phyloP scores from a whole-genome alignment of 176 grass and related monocot species.

The Musa schizocarpa region DNA sequence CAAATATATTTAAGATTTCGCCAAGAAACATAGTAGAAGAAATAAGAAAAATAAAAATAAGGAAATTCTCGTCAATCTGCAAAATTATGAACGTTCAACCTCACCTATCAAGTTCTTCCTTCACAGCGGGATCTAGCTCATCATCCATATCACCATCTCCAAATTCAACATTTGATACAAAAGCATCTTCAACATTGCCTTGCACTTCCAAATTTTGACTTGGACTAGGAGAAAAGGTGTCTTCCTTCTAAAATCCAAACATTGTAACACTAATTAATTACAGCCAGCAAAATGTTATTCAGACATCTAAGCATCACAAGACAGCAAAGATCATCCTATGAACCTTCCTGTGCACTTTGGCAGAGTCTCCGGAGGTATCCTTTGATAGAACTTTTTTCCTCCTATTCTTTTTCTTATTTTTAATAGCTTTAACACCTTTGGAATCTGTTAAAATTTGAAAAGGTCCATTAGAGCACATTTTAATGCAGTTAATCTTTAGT shows the following conservation, averaged over 20 bases:
- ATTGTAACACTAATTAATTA: background rate
- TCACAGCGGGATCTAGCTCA: slow-evolving; percentile 93
- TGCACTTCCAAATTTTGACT: slow-evolving; percentile 41
- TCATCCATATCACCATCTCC: slow-evolving; percentile 88
- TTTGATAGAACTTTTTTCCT: slow-evolving; percentile 68
- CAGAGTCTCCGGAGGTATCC: slow-evolving; percentile 36
- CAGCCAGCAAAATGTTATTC: background rate
- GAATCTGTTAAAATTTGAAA: slow-evolving; percentile 51
- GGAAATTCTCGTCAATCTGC: background rate
- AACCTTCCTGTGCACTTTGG: slow-evolving; percentile 50
- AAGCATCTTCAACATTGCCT: slow-evolving; percentile 61
- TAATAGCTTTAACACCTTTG: slow-evolving; percentile 50
- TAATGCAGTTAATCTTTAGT: background rate
- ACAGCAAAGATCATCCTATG: slow-evolving; percentile 7
- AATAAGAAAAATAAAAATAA: too few species aligned
- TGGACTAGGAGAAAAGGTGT: slow-evolving; percentile 37
- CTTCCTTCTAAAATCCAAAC: slow-evolving; percentile 23
- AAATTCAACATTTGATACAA: slow-evolving; percentile 33
- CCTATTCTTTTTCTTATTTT: slow-evolving; percentile 93
- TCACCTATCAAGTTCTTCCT: slow-evolving; percentile 99
- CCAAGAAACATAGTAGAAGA: background rate
- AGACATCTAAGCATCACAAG: background rate
- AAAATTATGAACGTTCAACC: background rate
- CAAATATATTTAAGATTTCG: background rate
- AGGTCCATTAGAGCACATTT: slow-evolving; percentile 2